These are phyloP conservation scores for Camelina neglecta DNA, from an alignment of 345 rosid species.

Conservation along the genomic window DNA sequence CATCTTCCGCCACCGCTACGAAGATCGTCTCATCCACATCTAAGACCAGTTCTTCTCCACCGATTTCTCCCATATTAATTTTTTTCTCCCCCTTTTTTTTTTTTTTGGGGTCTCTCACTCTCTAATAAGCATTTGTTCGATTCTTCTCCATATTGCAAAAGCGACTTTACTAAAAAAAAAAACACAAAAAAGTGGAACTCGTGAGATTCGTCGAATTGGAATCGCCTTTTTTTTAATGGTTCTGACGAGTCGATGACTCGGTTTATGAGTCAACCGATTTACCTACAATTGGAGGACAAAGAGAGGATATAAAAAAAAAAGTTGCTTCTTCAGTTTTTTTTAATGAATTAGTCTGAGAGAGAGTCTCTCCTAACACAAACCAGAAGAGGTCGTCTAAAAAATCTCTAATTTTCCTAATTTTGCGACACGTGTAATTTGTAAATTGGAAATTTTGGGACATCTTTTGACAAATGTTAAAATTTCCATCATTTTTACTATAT, in stretches of 20 bases:
- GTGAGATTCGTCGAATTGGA: constrained; percentile 42
- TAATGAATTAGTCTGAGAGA: not conserved
- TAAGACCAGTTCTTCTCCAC: constrained; percentile 39
- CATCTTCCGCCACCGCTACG: constrained; percentile 77
- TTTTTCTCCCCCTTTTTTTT: constrained; percentile 21
- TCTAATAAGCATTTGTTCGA: not conserved
- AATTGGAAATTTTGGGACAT: not conserved
- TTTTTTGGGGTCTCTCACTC: not conserved
- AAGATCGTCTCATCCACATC: constrained; percentile 68
- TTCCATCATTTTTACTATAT: not conserved
- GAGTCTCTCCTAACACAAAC: constrained; percentile 34
- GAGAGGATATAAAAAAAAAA: not conserved
- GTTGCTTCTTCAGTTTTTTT: not conserved
- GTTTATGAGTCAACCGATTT: constrained; percentile 42
- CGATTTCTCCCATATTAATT: constrained; percentile 48
- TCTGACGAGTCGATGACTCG: constrained; percentile 44
- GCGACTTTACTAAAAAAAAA: constrained; percentile 17
- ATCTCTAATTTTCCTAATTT: constrained; percentile 8
- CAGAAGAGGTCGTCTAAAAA: constrained; percentile 3
- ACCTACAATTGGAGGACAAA: constrained; percentile 29
- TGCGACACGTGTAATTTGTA: constrained; percentile 5
- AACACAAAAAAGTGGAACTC: constrained; percentile 36
- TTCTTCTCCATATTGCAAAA: constrained; percentile 7
- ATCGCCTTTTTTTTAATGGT: constrained; percentile 27
- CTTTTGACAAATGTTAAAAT: constrained; percentile 5